Evolutionary conservation across 306 rosid genomes (phyloP), one percentile per base, ranked within the genome.

Genomic region (Vigna radiata): DNA sequence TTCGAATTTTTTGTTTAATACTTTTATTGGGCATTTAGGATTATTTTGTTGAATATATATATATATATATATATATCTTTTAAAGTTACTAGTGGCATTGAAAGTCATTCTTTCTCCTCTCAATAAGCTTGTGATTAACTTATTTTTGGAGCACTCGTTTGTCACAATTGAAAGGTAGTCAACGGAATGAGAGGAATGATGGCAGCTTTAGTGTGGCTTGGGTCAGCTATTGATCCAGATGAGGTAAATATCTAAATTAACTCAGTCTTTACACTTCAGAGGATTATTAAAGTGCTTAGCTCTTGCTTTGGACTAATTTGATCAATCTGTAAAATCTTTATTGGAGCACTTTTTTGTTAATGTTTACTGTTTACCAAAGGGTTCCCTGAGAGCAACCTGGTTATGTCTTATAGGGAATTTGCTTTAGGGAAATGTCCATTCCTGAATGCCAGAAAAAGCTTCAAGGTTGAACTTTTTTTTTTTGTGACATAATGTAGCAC

Each of bases 171-270:
- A 65, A 79, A 96, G 99, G 98, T 96, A 53, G 84, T 96, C 68
- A 97, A 98, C 79, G 97, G 98, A 80, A 96, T 96, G 99, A 92
- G 99, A 73, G 98, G 99, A 89, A 96, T 92, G 98, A 91, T n/a
- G n/a, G n/a, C 99, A 1, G 97, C 96, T 72, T 82, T 96, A 72
- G 86, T 92, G 39, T 96, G 99, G 99, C 91, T 88, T 81, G 92
- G 94, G 77, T 92, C 98, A 73, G 84, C 93, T 61, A 96, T 96
- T 73, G 99, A 96, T 80, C 97, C 98, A 4, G 98, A 96, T 25
- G 99, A 96, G 98, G 99, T 96, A 82, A 80, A 6, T 14, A 25
- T 77, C 84, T 63, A 63, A 75, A 58, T 68, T 76, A 74, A 67
- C 77, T 25, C 60, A 16, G n/a, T 71, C 83, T 68, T 50, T 53